Evolutionary conservation across 2,329 filamentous ascomycete genomes (phyloP), one percentile per base, ranked within the genome.

Genomic region (Diplodia corticola): DNA sequence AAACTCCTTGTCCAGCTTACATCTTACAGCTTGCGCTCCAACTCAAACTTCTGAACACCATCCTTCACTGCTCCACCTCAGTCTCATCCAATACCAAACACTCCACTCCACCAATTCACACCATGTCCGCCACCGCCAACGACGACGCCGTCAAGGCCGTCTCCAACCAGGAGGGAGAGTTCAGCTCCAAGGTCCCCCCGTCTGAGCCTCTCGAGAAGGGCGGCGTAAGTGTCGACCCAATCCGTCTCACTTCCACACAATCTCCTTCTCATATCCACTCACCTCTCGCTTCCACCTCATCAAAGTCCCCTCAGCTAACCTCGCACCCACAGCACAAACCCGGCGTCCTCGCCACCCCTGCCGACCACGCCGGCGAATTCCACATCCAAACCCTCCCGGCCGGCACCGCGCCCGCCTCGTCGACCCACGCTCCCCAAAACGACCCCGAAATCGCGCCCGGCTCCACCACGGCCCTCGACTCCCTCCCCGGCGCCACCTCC

Each of bases 311-410:
- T 30, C 33, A 17, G 6, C 54, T 37, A 60, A 57, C 22, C 22
- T 7, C 4, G 1, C 37, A 63, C 35, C n/a, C 37, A 6, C 70
- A 91, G 88, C 89, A 92, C 76, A 82, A 87, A 73, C 83, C 85
- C 3, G 89, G 89, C 63, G 80, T 83, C 70, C 83, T 86, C 68
- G 83, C 86, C 66, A 85, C 85, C 71, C 79, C 82, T 69, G 85
- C 87, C 70, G 87, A 89, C 63, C 78, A 79, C 26, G 73, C 77
- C 13, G 86, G 86, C 22, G 89, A 90, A 72, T 92, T 90, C 80
- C 80, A 84, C 71, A 84, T 86, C 26, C 70, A 92, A 74, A 83
- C 82, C 1, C 78, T 87, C 40, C 83, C 88, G 0, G 78, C 88
- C 0, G 90, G 90, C 67, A 85, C 86, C 3, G 89, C 90, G 0